Evolutionary conservation across 2,329 filamentous ascomycete species (phyloP), one percentile per base, ranked within the genome.

Genomic region (Fusarium sarcochroum): DNA sequence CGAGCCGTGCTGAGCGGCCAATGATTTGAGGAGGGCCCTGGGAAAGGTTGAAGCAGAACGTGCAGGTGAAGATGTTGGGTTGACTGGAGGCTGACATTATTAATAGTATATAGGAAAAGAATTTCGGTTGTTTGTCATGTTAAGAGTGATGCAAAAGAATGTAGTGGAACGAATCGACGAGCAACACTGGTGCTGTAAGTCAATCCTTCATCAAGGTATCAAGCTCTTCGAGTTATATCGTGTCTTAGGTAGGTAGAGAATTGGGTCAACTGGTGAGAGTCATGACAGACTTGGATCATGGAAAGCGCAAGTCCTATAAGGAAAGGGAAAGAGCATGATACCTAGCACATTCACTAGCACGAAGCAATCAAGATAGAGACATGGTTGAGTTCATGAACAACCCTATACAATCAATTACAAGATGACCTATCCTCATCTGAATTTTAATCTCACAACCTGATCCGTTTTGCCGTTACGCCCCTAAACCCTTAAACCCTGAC

Each of bases 11-110:
- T 1, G 80, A 80, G 17, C 77, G 78, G 11, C 85, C 85, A 4
- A 88, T 74, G 18, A 84, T 74, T 45, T 73, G 79, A 5, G 79
- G 81, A 15, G 72, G 71, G 1, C 75, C 78, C 18, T 71, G 73
- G 38, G 75, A 81, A 11, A 79, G 72, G 53, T 80, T 79, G 80
- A 83, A 85, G 79, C 86, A 88, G 71, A 88, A 87, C 2, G 85
- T 87, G 72, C 86, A 89, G 20, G 84, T 83, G 75, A 87, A 88
- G 34, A 77, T 69, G 32, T 69, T 68, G n/a, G 58, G 15, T 21
- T 54, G 47, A 32, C 11, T 50, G 17, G 56, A 34, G 2, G 35
- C 30, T 50, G 60, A 38, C 69, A 74, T 74, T 8, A 30, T 57
- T 25, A 25, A 40, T 44, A 21, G 18, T 15, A 51, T 34, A 35